Percentiles rank a stretch among this genome's conserved stretches.
Conservation (phyloP, 495 filamentous ascomycete species). For the Tuber melanosporum region DNA sequence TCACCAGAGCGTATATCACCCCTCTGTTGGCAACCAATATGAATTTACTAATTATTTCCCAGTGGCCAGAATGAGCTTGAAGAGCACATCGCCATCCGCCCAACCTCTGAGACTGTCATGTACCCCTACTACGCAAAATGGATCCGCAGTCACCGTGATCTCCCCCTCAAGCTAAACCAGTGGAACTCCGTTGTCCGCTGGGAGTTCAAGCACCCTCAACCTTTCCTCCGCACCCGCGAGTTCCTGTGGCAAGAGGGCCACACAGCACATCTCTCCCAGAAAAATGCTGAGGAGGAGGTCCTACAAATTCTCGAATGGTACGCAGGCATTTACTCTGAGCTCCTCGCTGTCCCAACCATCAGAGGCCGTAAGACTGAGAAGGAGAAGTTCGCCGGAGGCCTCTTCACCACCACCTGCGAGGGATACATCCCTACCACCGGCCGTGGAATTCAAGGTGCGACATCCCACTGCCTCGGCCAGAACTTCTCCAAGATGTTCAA, state of each 20-base stretch:
- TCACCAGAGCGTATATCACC: constrained; percentile 75
- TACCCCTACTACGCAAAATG: constrained; percentile 94
- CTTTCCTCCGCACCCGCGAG: constrained; percentile 85
- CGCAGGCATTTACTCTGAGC: constrained; percentile 78
- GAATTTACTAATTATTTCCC: constrained; percentile 31
- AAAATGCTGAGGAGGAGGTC: constrained; percentile 74
- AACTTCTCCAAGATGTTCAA: constrained; percentile 99
- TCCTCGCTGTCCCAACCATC: constrained; percentile 89
- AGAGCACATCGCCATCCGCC: constrained; percentile 89
- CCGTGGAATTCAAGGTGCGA: constrained; percentile 92
- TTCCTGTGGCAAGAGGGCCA: constrained; percentile 99
- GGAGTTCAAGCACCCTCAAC: constrained; percentile 97
- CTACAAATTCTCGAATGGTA: constrained; percentile 90
- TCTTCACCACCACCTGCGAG: constrained; percentile 91
- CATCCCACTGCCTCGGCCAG: constrained; percentile 88
- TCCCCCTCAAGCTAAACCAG: constrained; percentile 88
- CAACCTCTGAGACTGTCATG: constrained; percentile 92
- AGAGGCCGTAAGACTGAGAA: constrained; percentile 86
- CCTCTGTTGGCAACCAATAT: constrained; percentile 21
- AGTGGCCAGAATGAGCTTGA: constrained; percentile 85
- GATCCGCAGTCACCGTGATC: constrained; percentile 89
- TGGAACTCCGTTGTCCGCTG: constrained; percentile 98
- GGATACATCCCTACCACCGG: constrained; percentile 92
- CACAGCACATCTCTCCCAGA: constrained; percentile 81
- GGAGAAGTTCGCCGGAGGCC: constrained; percentile 93